phyloP scores from a whole-genome alignment of 768 basidiomycete species.

The Dendrothele bispora region DNA sequence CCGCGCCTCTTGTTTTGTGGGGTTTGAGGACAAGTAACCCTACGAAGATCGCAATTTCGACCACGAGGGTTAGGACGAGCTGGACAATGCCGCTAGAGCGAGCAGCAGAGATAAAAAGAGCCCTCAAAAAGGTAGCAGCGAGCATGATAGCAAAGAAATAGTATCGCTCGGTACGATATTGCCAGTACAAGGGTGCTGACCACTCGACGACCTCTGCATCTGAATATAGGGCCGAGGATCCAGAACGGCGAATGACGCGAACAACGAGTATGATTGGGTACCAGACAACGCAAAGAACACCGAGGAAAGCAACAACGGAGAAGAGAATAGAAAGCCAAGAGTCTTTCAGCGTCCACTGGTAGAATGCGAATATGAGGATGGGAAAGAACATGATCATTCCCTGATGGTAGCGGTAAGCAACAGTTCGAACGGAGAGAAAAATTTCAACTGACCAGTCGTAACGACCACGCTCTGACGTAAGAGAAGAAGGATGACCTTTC shows the following conservation, averaged over 20 bases:
- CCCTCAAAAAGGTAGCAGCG: conserved; percentile 59
- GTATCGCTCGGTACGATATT: conserved; percentile 66
- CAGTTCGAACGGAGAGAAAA: conserved; percentile 2
- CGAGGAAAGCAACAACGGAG: conserved; percentile 67
- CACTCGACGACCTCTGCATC: conserved; percentile 36
- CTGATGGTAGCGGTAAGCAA: conserved; percentile 28
- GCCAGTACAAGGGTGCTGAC: conserved; percentile 62
- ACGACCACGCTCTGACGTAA: conserved; percentile 58
- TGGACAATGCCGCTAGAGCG: conserved; percentile 65
- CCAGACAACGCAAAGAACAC: conserved; percentile 46
- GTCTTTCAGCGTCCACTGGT: conserved; percentile 89
- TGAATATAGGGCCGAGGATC: conserved; percentile 37
- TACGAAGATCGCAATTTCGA: conserved; percentile 64
- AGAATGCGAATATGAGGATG: conserved; percentile 74
- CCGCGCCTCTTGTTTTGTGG: conserved; percentile 63
- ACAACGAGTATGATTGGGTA: conserved; percentile 51
- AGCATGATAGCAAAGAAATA: conserved; percentile 66
- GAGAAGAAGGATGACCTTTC: conserved; percentile 38
- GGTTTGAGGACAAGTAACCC: conserved; percentile 58
- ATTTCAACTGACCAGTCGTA: conserved; percentile 66
- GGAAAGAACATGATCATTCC: conserved; percentile 68
- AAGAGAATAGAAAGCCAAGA: conserved; percentile 85
- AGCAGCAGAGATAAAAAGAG: conserved; percentile 71
- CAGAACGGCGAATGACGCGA: conserved; percentile 41
- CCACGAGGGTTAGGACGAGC: conserved; percentile 60